Conservation (phyloP, 2,329 filamentous ascomycete genomes). For the Penicillium paneum region DNA sequence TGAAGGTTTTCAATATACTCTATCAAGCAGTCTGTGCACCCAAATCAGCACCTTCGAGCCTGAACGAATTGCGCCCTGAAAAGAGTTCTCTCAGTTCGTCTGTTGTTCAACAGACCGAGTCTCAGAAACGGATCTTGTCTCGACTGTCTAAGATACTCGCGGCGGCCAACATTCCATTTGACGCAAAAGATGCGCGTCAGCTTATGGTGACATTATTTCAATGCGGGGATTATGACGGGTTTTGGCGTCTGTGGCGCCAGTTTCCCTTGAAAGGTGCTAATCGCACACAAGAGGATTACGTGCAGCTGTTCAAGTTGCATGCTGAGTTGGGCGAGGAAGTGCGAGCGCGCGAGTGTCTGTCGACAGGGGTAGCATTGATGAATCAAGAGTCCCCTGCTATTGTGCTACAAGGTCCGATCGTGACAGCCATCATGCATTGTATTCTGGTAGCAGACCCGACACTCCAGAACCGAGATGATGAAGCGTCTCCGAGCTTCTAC, state of each 20-base stretch:
- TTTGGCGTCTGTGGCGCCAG: conserved; percentile 61
- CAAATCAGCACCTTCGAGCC: conserved; percentile 17
- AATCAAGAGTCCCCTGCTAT: conserved; percentile 53
- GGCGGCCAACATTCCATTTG: conserved; percentile 29
- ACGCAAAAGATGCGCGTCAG: conserved; percentile 26
- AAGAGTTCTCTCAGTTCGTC: conserved; percentile 1
- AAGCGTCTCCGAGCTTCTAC: conserved; percentile 16
- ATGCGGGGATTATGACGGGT: conserved; percentile 52
- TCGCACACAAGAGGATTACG: conserved; percentile 56
- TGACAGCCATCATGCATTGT: conserved; percentile 52
- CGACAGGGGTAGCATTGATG: conserved; percentile 61
- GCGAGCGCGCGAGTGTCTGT: conserved; percentile 48
- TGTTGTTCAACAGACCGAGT: conserved; percentile 6
- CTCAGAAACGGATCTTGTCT: conserved; percentile 17
- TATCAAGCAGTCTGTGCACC: conserved; percentile 40
- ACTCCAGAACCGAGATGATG: conserved; percentile 38
- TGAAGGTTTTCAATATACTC: conserved; percentile 49
- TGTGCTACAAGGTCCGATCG: conserved; percentile 44
- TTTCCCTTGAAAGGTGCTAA: conserved; percentile 50
- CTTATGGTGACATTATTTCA: conserved; percentile 37
- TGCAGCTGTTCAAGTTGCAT: conserved; percentile 51
- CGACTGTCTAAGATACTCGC: conserved; percentile 31
- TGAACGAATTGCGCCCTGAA: conserved; percentile 37
- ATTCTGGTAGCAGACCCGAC: conserved; percentile 54
- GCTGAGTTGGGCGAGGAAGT: conserved; percentile 45